phyloP scores from a whole-genome alignment of 208 protist species.

The Vickermania spadyakhi region DNA sequence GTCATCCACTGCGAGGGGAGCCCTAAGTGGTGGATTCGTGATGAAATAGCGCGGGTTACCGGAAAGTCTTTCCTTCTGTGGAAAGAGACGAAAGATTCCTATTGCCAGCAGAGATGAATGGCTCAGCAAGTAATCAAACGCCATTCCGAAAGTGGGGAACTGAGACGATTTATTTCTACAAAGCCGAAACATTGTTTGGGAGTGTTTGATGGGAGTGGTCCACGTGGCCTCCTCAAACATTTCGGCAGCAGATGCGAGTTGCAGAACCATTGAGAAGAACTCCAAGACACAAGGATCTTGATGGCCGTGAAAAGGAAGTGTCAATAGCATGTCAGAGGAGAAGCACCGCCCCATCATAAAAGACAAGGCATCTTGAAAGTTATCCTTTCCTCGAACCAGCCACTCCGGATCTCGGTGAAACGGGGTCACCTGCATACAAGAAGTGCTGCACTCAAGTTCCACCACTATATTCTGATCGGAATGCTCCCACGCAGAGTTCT shows the following conservation, averaged over 20 bases:
- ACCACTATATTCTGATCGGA: slow-evolving; percentile 77
- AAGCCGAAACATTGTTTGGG: slow-evolving; percentile 63
- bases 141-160: slow-evolving; percentile 72
- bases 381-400: slow-evolving; percentile 58
- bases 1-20: slow-evolving; percentile 65
- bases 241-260: slow-evolving; percentile 36
- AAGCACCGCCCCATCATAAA: slow-evolving; percentile 89
- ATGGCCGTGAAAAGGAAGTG: slow-evolving; percentile 75
- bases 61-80: slow-evolving; percentile 30
- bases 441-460: slow-evolving; percentile 77
- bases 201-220: slow-evolving; percentile 22
- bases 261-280: slow-evolving; percentile 78
- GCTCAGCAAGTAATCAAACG: slow-evolving; percentile 63
- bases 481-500: slow-evolving; percentile 11
- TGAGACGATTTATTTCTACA: slow-evolving; percentile 63
- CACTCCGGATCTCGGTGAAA: slow-evolving; percentile 70
- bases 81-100: slow-evolving; percentile 78
- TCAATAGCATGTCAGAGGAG: slow-evolving; percentile 75
- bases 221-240: slow-evolving; percentile 63
- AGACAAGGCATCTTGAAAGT: slow-evolving; percentile 77
- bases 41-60: slow-evolving; percentile 77
- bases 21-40: slow-evolving; percentile 66
- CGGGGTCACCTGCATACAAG: slow-evolving; percentile 63
- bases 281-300: slow-evolving; percentile 55
- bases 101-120: slow-evolving; percentile 66